These are phyloP conservation scores for Neolecta irregularis DNA, from an alignment of 1,139 yeast species.

Conservation along the genomic window DNA sequence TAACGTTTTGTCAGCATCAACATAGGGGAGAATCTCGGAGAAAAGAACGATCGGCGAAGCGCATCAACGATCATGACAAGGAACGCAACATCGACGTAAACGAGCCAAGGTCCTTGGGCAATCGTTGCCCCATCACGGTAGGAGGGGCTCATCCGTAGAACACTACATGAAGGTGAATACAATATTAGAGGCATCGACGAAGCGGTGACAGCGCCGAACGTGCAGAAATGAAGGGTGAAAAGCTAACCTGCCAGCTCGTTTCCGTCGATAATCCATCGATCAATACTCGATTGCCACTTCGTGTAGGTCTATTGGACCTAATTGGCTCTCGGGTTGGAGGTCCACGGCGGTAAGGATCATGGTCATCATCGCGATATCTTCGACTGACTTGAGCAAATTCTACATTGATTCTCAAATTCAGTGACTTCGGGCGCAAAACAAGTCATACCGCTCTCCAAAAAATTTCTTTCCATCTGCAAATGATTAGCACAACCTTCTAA, in stretches of 20 bases:
- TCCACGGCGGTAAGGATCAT: too few relatives aligned
- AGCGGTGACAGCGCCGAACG: slow-evolving; percentile 4
- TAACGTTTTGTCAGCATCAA: slow-evolving; percentile 9
- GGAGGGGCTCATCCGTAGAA: slow-evolving; percentile 4
- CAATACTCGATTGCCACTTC: slow-evolving; percentile 18
- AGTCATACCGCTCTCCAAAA: slow-evolving; percentile 21
- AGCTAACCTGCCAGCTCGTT: slow-evolving; percentile 21
- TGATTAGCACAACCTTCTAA: slow-evolving; percentile 16
- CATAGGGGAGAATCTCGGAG: slow-evolving; percentile 1
- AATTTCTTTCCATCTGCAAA: slow-evolving; percentile 22
- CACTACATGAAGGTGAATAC: too few relatives aligned
- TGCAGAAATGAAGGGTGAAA: slow-evolving; percentile 8
- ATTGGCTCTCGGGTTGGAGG: slow-evolving; percentile 15
- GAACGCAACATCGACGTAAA: slow-evolving; percentile 12
- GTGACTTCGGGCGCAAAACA: background rate
- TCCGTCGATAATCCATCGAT: slow-evolving; percentile 19
- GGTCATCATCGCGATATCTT: slow-evolving; percentile 13
- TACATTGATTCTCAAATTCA: slow-evolving; percentile 19
- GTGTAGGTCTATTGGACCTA: slow-evolving; percentile 18
- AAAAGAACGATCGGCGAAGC: slow-evolving; percentile 6
- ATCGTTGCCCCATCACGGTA: slow-evolving; percentile 4
- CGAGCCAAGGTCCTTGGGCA: too few relatives aligned
- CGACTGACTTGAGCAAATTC: slow-evolving; percentile 24
- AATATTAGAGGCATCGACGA: too few relatives aligned
- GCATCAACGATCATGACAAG: slow-evolving; percentile 6